phyloP scores from a whole-genome alignment of 768 basidiomycete genomes.

The Hericium alpestre region DNA sequence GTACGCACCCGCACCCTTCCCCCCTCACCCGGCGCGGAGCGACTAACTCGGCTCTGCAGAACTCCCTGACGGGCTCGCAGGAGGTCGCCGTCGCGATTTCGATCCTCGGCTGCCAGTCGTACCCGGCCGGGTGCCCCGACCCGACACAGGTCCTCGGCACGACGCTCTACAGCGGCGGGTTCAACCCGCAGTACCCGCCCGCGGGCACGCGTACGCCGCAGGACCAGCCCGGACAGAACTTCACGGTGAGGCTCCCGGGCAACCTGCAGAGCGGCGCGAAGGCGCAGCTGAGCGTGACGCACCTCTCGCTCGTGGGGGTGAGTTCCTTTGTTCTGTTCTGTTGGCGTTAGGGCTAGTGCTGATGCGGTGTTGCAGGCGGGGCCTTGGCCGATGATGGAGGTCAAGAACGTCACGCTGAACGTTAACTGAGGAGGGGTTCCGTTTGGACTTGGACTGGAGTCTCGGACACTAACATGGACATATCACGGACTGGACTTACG shows the following conservation, averaged over 20 bases:
- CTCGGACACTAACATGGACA: background rate
- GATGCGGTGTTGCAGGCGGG: background rate
- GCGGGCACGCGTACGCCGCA: background rate
- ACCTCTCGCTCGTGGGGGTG: slow-evolving; percentile 2
- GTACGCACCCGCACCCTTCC: background rate
- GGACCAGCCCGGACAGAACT: background rate
- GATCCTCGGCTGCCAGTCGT: background rate
- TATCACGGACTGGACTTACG: background rate
- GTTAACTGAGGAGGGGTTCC: background rate
- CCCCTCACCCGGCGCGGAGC: too few species aligned
- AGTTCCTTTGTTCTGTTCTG: background rate
- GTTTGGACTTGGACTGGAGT: background rate
- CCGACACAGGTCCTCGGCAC: background rate
- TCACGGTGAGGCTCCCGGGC: background rate
- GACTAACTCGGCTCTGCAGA: background rate
- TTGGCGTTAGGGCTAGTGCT: background rate
- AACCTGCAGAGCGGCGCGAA: background rate
- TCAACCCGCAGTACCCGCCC: background rate
- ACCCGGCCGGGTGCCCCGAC: background rate
- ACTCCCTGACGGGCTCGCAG: slow-evolving; percentile 1
- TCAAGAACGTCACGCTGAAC: slow-evolving; percentile 1
- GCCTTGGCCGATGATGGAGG: slow-evolving; percentile 1
- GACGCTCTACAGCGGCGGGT: slow-evolving; percentile 1
- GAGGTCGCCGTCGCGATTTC: slow-evolving; percentile 1
- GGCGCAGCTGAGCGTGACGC: background rate